phyloP scores from a whole-genome alignment of 768 basidiomycete species.

The Gymnopilus junonius region DNA sequence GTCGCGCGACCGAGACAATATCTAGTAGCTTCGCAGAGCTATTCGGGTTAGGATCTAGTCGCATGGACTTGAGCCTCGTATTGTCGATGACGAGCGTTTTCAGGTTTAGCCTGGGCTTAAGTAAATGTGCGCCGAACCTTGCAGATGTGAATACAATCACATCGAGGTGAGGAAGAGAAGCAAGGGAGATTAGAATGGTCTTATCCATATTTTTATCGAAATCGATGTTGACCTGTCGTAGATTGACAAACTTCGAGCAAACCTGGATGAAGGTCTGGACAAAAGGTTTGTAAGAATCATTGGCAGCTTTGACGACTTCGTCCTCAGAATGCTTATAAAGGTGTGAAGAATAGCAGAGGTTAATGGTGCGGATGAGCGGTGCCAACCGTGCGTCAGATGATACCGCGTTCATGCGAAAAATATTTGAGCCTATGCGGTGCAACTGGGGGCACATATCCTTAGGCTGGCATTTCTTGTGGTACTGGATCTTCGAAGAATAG shows the following conservation, averaged over 20 bases:
- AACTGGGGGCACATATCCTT: background rate
- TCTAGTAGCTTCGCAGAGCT: background rate
- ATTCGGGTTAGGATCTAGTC: background rate
- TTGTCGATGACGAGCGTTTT: background rate
- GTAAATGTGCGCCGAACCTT: background rate
- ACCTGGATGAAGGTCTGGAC: background rate
- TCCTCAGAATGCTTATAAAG: background rate
- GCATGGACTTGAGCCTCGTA: background rate
- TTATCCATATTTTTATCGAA: background rate
- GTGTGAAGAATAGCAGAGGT: background rate
- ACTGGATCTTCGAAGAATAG: background rate
- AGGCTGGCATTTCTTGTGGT: background rate
- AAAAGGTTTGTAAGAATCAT: background rate
- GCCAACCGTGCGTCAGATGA: background rate
- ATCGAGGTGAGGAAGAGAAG: background rate
- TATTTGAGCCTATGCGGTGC: background rate
- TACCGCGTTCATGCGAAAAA: background rate
- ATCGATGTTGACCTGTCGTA: background rate
- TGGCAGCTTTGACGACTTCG: background rate
- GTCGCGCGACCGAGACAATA: background rate
- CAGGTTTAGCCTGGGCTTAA: background rate
- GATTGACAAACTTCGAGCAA: background rate
- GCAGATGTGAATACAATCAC: background rate
- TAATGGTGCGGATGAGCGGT: background rate
- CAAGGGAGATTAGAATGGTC: background rate